Percentiles rank a stretch among this genome's conserved stretches.
These are phyloP conservation scores for Clarireedia homoeocarpa DNA, from an alignment of 2,329 filamentous ascomycete genomes.

Conservation along the genomic window DNA sequence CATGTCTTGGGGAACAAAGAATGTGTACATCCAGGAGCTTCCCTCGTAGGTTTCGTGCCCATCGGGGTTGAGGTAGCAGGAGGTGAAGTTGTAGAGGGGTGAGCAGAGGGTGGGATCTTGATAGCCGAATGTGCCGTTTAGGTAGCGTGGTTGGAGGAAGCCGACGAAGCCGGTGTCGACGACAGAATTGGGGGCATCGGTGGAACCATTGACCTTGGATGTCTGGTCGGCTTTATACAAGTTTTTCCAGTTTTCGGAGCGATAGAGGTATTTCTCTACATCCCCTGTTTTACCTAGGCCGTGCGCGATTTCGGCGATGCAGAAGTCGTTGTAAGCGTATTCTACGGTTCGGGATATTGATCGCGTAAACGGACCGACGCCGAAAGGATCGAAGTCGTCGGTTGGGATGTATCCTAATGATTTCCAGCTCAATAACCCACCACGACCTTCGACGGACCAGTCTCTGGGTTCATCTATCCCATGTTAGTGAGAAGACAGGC, in stretches of 20 bases:
- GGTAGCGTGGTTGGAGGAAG: slow-evolving; percentile 60
- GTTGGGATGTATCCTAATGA: slow-evolving; percentile 61
- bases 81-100: slow-evolving; percentile 26
- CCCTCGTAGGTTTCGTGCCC: slow-evolving; percentile 61
- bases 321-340: slow-evolving; percentile 70
- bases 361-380: slow-evolving; percentile 61
- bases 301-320: slow-evolving; percentile 53
- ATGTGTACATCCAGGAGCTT: slow-evolving; percentile 60
- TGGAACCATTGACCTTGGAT: slow-evolving; percentile 42
- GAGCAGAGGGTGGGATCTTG: slow-evolving; percentile 61
- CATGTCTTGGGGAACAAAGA: slow-evolving; percentile 43
- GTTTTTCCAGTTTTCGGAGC: slow-evolving; percentile 47
- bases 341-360: slow-evolving; percentile 66
- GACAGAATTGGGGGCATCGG: no score
- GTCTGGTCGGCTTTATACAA: slow-evolving; percentile 50
- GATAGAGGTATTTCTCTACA: slow-evolving; percentile 22
- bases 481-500: no score
- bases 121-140: slow-evolving; percentile 60
- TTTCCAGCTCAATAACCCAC: slow-evolving; percentile 67
- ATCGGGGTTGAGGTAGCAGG: slow-evolving; percentile 24
- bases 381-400: slow-evolving; percentile 56
- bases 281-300: slow-evolving; percentile 47
- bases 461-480: slow-evolving; percentile 42
- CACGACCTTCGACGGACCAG: slow-evolving; percentile 64
- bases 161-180: slow-evolving; percentile 55